Evolutionary conservation across 345 rosid genomes (phyloP).

Genomic region (Aquilaria sinensis): DNA sequence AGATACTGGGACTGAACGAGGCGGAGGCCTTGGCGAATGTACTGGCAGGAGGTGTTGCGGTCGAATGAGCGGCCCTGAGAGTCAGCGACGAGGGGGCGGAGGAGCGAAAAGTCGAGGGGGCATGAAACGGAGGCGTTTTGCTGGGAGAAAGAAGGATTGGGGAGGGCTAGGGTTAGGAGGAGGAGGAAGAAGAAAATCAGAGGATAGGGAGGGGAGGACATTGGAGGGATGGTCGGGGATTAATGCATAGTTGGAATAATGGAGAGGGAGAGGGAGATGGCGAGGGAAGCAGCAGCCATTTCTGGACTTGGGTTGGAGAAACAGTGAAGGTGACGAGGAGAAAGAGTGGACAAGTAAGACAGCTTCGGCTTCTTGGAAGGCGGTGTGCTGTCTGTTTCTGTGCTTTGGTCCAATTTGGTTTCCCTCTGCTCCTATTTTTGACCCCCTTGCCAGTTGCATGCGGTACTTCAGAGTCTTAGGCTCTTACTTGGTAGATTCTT

Average conservation of each 20-base stretch:
- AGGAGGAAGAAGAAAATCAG: constrained; percentile 11
- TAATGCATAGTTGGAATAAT: not conserved
- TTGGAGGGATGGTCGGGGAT: constrained; percentile 5
- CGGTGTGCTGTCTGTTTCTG: too few relatives aligned
- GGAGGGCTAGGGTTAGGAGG: constrained; percentile 13
- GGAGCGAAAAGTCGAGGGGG: constrained; percentile 60
- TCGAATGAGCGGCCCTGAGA: constrained; percentile 4
- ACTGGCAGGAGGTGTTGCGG: constrained; percentile 35
- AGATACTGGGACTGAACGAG: constrained; percentile 62
- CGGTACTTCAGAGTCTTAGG: too few relatives aligned
- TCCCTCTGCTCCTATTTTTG: too few relatives aligned
- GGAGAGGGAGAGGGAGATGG: not conserved
- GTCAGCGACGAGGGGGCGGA: constrained; percentile 25
- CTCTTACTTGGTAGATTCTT: too few relatives aligned
- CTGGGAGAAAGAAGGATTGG: constrained; percentile 16
- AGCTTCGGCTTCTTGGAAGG: too few relatives aligned
- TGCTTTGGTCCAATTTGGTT: too few relatives aligned
- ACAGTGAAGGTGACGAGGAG: constrained; percentile 6
- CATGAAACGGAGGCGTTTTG: constrained; percentile 37
- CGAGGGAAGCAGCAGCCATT: not conserved
- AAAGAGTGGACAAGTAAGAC: not conserved
- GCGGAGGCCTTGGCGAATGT: constrained; percentile 68
- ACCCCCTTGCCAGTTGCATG: too few relatives aligned
- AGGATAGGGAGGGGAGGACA: constrained; percentile 21
- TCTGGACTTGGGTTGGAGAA: constrained; percentile 7